These are phyloP conservation scores for Russula lepida DNA, from an alignment of 768 basidiomycete genomes.

Conservation along the genomic window DNA sequence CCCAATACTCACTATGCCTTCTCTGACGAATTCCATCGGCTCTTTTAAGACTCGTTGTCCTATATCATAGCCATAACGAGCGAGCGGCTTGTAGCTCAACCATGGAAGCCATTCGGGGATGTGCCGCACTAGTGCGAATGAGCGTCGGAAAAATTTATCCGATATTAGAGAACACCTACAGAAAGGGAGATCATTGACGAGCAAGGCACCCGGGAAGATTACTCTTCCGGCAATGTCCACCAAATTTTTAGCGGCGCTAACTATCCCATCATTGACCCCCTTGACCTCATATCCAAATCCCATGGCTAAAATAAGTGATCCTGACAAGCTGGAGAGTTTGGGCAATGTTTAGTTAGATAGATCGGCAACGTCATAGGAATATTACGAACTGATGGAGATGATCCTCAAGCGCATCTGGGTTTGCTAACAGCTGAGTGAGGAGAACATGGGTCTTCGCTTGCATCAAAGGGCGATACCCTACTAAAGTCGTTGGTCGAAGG, in stretches of 20 bases:
- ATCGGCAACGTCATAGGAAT: too few relatives aligned
- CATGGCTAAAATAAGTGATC: background rate
- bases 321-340: background rate
- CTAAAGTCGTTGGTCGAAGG: background rate
- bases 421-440: background rate
- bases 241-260: background rate
- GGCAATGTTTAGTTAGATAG: background rate
- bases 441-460: background rate
- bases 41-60: background rate
- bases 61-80: background rate
- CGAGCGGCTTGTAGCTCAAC: constrained; percentile 8
- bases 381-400: background rate
- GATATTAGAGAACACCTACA: background rate
- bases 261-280: background rate
- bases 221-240: background rate
- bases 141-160: background rate
- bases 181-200: constrained; percentile 13
- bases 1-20: background rate
- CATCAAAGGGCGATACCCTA: background rate
- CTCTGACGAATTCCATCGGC: constrained; percentile 1
- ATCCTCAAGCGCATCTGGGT: background rate
- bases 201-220: background rate
- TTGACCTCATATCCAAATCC: constrained; percentile 1
- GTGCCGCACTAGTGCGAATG: background rate
- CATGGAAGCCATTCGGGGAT: constrained; percentile 9